phyloP scores from a whole-genome alignment of 495 filamentous ascomycete species.

The Aspergillus nanangensis region DNA sequence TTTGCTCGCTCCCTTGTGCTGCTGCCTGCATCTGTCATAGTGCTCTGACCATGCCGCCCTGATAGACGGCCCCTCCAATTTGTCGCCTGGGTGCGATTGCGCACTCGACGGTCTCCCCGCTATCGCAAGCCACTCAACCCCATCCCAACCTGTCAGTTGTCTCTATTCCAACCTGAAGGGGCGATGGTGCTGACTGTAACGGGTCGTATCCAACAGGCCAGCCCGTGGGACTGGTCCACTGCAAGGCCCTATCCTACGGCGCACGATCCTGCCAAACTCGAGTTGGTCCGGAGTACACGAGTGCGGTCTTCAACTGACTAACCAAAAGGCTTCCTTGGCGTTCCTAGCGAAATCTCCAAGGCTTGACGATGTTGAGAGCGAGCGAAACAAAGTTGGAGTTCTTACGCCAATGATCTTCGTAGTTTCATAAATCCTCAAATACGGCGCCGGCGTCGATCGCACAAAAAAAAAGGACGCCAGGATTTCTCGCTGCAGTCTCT shows the following conservation, averaged over 20 bases:
- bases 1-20: slow-evolving; percentile 1
- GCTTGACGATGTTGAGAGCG: slow-evolving; percentile 12
- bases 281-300: background rate
- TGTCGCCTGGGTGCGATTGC: slow-evolving; percentile 7
- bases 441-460: slow-evolving; percentile 26
- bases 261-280: slow-evolving; percentile 1
- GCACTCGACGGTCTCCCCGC: slow-evolving; percentile 13
- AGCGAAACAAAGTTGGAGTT: slow-evolving; percentile 7
- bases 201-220: slow-evolving; percentile 3
- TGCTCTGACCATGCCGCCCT: background rate
- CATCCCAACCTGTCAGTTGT: slow-evolving; percentile 20
- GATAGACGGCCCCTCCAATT: background rate
- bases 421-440: slow-evolving; percentile 17
- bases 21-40: slow-evolving; percentile 8
- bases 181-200: slow-evolving; percentile 5
- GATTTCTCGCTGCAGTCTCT: slow-evolving; percentile 20
- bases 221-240: slow-evolving; percentile 3
- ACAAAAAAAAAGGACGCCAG: slow-evolving; percentile 20
- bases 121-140: slow-evolving; percentile 20
- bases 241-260: background rate
- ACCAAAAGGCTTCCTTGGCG: slow-evolving; percentile 1
- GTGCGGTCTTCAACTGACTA: background rate
- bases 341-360: slow-evolving; percentile 4
- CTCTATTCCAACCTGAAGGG: slow-evolving; percentile 4
- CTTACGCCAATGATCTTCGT: slow-evolving; percentile 26